Evolutionary conservation across 176 grass and related monocot genomes (phyloP).

Genomic region (Calamus simplicifolius): DNA sequence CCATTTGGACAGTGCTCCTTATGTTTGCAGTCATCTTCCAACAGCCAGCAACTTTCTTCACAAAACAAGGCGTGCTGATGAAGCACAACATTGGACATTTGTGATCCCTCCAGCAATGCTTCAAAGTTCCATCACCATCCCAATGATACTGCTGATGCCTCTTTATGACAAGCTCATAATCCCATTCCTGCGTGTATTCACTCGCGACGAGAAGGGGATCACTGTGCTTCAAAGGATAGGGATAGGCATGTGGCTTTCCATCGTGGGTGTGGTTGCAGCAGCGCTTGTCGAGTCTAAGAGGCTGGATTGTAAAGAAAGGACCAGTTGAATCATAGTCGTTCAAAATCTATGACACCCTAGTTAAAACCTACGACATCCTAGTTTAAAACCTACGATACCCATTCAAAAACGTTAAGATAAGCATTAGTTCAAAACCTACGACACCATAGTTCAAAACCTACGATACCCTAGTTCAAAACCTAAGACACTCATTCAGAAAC

Average conservation of each 20-base stretch:
- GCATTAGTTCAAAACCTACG: too few relatives aligned
- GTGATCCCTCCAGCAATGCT: conserved; percentile 81
- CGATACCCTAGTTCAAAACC: too few relatives aligned
- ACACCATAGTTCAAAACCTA: too few relatives aligned
- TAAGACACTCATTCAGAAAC: too few relatives aligned
- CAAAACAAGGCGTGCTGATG: conserved; percentile 87
- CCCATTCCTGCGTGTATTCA: conserved; percentile 33
- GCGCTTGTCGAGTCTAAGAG: conserved; percentile 51
- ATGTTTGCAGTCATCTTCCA: conserved; percentile 94
- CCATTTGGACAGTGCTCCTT: conserved; percentile 66
- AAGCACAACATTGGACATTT: conserved; percentile 38
- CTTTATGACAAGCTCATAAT: conserved; percentile 60
- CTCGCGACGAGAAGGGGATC: conserved; percentile 40
- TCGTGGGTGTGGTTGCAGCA: conserved; percentile 51
- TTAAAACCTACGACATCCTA: too few relatives aligned
- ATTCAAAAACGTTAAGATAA: too few relatives aligned
- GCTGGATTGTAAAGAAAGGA: conserved; percentile 11
- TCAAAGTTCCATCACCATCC: conserved; percentile 73
- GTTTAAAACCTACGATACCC: too few relatives aligned
- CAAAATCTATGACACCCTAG: too few relatives aligned
- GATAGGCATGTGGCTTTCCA: conserved; percentile 65
- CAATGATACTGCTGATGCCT: conserved; percentile 85
- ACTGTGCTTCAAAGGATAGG: conserved; percentile 83
- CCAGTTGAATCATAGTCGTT: background rate
- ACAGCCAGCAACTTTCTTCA: conserved; percentile 88